Evolutionary conservation across 2,329 filamentous ascomycete species (phyloP).

Genomic region (Paraconiothyrium sp.): DNA sequence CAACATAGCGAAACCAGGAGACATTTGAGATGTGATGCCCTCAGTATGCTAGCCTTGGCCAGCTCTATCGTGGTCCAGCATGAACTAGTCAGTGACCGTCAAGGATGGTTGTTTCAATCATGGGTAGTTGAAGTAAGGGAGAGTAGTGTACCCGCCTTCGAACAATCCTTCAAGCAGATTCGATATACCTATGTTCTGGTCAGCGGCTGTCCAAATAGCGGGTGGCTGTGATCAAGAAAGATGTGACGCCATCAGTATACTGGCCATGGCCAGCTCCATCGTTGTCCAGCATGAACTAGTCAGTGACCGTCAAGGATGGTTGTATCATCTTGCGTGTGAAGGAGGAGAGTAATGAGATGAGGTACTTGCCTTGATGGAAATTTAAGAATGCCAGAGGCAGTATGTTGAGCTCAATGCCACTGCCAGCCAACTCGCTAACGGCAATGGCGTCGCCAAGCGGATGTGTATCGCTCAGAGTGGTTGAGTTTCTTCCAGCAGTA

Average conservation of each 20-base stretch:
- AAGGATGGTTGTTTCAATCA: constrained; percentile 1
- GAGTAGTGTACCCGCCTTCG: background rate
- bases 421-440: background rate
- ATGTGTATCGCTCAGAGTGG: background rate
- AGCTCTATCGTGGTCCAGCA: constrained; percentile 10
- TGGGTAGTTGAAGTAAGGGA: background rate
- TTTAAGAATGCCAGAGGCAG: no score
- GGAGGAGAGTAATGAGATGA: no score
- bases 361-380: background rate
- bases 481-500: background rate
- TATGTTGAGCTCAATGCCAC: background rate
- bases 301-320: constrained; percentile 9
- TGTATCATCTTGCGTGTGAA: constrained; percentile 1
- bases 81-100: constrained; percentile 5
- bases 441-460: background rate
- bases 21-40: background rate
- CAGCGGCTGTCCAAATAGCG: background rate
- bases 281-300: constrained; percentile 13
- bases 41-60: constrained; percentile 2
- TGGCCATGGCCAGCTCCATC: background rate
- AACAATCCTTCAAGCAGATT: no score
- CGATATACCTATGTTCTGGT: background rate
- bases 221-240: no score
- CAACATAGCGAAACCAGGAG: background rate
- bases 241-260: no score